These are phyloP conservation scores for Xylaria nigripes DNA, from an alignment of 495 filamentous ascomycete genomes.

Conservation along the genomic window DNA sequence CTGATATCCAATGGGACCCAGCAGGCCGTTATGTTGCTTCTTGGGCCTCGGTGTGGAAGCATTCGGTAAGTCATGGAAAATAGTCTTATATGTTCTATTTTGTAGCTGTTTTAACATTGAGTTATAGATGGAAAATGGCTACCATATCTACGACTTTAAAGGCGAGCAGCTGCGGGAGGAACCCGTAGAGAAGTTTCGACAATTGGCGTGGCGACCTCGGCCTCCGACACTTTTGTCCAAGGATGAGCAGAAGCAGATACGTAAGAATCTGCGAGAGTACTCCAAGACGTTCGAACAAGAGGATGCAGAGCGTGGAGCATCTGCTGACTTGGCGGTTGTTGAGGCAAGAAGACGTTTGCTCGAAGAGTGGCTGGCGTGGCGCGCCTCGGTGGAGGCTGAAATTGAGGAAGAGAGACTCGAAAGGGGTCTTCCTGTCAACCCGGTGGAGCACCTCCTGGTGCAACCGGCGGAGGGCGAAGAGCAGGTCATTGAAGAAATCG, in stretches of 20 bases:
- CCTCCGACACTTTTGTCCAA: slow-evolving; percentile 80
- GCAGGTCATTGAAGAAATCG: slow-evolving; percentile 73
- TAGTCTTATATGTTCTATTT: no score
- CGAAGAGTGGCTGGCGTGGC: slow-evolving; percentile 85
- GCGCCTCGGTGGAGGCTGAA: slow-evolving; percentile 64
- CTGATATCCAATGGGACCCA: slow-evolving; percentile 96
- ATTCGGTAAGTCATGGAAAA: slow-evolving; percentile 55
- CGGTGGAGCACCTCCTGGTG: slow-evolving; percentile 49
- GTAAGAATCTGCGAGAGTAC: slow-evolving; percentile 97
- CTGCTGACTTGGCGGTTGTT: slow-evolving; percentile 86
- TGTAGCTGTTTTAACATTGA: slow-evolving; percentile 24
- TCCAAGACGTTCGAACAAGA: slow-evolving; percentile 89
- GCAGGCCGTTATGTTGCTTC: slow-evolving; percentile 89
- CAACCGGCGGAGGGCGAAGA: slow-evolving; percentile 54
- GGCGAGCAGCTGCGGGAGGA: slow-evolving; percentile 86
- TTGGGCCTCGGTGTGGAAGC: slow-evolving; percentile 90
- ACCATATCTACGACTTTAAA: slow-evolving; percentile 94
- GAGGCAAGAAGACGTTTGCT: slow-evolving; percentile 76
- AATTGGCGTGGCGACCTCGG: slow-evolving; percentile 88
- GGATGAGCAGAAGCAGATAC: slow-evolving; percentile 93
- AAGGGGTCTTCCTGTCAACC: slow-evolving; percentile 57
- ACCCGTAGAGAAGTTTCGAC: slow-evolving; percentile 93
- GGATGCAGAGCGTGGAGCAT: slow-evolving; percentile 82
- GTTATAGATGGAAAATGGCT: slow-evolving; percentile 92
- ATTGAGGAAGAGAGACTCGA: slow-evolving; percentile 61